These are phyloP conservation scores for Trypanosoma platydactyli DNA, from an alignment of 208 protist genomes.

Conservation along the genomic window DNA sequence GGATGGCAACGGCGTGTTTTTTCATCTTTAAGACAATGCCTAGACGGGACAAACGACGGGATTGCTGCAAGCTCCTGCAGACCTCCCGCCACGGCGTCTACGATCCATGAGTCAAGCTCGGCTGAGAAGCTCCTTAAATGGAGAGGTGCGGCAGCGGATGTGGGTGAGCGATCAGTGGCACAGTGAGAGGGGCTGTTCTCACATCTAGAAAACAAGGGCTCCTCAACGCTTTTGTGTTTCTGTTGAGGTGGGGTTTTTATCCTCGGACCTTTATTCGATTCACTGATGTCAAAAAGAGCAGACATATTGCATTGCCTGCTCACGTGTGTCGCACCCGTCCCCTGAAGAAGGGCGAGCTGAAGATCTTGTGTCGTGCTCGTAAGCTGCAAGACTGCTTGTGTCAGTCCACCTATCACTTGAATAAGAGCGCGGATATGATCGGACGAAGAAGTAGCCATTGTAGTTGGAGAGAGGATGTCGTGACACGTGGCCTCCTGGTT, in stretches of 20 bases:
- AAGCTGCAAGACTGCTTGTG: slow-evolving; percentile 15
- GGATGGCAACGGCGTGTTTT: neutral
- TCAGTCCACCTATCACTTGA: slow-evolving; percentile 2
- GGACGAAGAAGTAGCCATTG: neutral
- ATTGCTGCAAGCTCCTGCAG: slow-evolving; percentile 12
- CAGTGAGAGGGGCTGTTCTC: neutral
- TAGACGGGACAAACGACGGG: slow-evolving; percentile 10
- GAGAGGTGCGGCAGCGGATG: neutral
- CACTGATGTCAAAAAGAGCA: neutral
- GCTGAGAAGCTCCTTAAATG: neutral
- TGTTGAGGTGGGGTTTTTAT: neutral
- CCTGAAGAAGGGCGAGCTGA: neutral
- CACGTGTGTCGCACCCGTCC: neutral
- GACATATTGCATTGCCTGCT: neutral
- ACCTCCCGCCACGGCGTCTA: slow-evolving; percentile 11
- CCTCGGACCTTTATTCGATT: neutral
- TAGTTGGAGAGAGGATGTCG: neutral
- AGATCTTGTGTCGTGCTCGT: slow-evolving; percentile 10
- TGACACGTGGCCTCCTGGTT: neutral
- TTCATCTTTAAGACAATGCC: neutral
- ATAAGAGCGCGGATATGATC: neutral
- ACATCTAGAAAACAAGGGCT: neutral
- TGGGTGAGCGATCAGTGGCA: neutral
- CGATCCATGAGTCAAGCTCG: slow-evolving; percentile 9
- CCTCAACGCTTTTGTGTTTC: neutral